These are phyloP conservation scores for Uronychia binucleata DNA, from an alignment of 73 alveolate species.

Conservation along the genomic window DNA sequence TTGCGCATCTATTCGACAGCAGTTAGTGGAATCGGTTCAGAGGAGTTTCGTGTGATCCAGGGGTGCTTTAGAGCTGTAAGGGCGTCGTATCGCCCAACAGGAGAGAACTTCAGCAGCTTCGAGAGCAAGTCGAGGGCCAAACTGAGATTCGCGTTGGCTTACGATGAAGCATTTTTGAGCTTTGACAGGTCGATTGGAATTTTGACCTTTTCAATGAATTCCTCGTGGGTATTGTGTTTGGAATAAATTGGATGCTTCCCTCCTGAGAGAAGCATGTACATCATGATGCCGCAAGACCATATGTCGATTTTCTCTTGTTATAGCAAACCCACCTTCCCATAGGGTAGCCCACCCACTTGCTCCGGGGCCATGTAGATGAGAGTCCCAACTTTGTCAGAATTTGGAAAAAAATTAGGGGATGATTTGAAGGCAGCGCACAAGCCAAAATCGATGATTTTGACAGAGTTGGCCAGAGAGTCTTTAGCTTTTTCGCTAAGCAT, in stretches of 20 bases:
- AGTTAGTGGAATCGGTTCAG: constrained; percentile 44
- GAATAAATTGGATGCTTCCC: constrained; percentile 90
- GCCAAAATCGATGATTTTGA: constrained; percentile 54
- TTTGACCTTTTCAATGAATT: background rate
- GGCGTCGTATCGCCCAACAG: constrained; percentile 66
- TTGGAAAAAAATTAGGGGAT: constrained; percentile 38
- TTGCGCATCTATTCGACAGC: constrained; percentile 17
- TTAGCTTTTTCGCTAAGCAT: constrained; percentile 62
- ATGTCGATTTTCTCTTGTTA: constrained; percentile 67
- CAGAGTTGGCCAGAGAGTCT: background rate
- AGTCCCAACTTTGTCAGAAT: constrained; percentile 59
- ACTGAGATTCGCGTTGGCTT: background rate
- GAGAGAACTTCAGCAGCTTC: background rate
- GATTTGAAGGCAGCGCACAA: constrained; percentile 51
- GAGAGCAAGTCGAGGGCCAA: background rate
- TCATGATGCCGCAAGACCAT: constrained; percentile 95
- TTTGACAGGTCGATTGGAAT: background rate
- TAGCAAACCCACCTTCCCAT: constrained; percentile 2
- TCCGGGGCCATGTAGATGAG: constrained; percentile 65
- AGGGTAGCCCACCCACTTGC: constrained; percentile 17
- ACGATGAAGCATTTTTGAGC: background rate
- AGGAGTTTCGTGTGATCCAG: constrained; percentile 71
- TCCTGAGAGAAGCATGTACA: constrained; percentile 69
- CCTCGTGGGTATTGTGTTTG: constrained; percentile 13
- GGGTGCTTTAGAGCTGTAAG: constrained; percentile 78